phyloP scores from a whole-genome alignment of 805 yeast genomes.

The Osmozyma mogii region DNA sequence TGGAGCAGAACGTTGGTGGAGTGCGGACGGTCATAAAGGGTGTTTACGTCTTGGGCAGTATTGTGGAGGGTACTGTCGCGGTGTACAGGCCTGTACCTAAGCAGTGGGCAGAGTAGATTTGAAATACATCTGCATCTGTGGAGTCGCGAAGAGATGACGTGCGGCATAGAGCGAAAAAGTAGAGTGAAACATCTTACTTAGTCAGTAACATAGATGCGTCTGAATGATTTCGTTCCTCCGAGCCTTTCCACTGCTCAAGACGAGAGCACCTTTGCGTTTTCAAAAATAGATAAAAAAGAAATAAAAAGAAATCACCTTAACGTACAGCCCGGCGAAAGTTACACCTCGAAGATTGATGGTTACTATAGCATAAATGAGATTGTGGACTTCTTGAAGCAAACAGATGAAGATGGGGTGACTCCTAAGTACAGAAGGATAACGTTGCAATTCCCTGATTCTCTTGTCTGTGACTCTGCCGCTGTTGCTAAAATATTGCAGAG shows the following conservation, averaged over 20 bases:
- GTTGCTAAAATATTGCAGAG: conserved; percentile 50
- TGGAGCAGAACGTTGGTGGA: conserved; percentile 45
- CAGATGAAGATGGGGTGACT: conserved; percentile 12
- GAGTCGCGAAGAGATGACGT: too few relatives aligned
- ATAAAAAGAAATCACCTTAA: conserved; percentile 19
- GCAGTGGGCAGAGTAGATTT: conserved; percentile 34
- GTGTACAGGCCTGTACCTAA: conserved; percentile 43
- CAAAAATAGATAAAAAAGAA: conserved; percentile 25
- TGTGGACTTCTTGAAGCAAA: conserved; percentile 26
- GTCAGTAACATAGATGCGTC: conserved; percentile 6
- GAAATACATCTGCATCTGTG: too few relatives aligned
- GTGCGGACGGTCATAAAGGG: conserved; percentile 33
- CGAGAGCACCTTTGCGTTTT: conserved; percentile 45
- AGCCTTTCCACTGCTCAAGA: conserved; percentile 69
- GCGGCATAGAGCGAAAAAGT: too few relatives aligned
- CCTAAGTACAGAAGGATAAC: conserved; percentile 53
- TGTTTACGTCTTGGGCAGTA: conserved; percentile 26
- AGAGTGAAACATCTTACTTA: too few relatives aligned
- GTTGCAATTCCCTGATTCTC: conserved; percentile 80
- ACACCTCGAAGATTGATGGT: conserved; percentile 28
- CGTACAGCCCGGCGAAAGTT: conserved; percentile 16
- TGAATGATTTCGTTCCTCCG: conserved; percentile 41
- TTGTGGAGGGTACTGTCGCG: conserved; percentile 35
- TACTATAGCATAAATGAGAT: conserved; percentile 52
- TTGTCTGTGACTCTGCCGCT: conserved; percentile 71